Evolutionary conservation across 768 basidiomycete genomes (phyloP), one percentile per base, ranked within the genome.

Genomic region (Trametes elegans): DNA sequence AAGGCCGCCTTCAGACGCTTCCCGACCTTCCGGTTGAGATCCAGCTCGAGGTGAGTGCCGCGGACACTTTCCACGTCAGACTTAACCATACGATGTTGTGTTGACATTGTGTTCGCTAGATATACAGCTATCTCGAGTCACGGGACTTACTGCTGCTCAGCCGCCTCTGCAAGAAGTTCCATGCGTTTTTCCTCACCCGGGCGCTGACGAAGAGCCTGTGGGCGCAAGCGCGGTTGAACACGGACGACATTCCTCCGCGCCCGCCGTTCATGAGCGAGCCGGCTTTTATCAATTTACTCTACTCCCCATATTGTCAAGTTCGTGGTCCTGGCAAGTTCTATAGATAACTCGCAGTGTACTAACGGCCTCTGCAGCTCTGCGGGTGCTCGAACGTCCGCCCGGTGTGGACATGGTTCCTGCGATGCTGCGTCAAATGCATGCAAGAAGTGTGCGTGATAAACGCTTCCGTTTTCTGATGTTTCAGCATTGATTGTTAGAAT

Each of bases 101-200:
- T 18, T 27, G 10, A 27, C 28, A 7, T 13, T 27, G 10, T 13
- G 4, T 18, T 19, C 7, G 16, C 10, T 9, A 57, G 55, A 34
- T 57, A 38, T 57, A 38, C 36, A 24, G 35, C 29, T 19, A 50
- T 40, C 35, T 57, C 11, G 28, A 39, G 11, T 28, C 43, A 7
- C 9, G 24, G 10, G 55, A 56, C 16, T 41, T 56, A 1, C 28
- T 43, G 18, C 27, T 36, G n/a, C 47, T 56, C n/a, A 24, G 47
- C 2, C 55, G 55, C 3, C 45, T 43, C 6, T 57, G 49, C 49
- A 57, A 57, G 29, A 28, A 24, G 10, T 50, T 57, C 16, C 55
- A 44, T 7, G 19, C n/a, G 0, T 47, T 40, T 27, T 31, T 54
- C 19, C 38, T 54, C 10, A 23, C 23, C 36, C 5, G 27, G 27